These are phyloP conservation scores for Rhodamnia argentea DNA, from an alignment of 345 rosid genomes.

Conservation along the genomic window DNA sequence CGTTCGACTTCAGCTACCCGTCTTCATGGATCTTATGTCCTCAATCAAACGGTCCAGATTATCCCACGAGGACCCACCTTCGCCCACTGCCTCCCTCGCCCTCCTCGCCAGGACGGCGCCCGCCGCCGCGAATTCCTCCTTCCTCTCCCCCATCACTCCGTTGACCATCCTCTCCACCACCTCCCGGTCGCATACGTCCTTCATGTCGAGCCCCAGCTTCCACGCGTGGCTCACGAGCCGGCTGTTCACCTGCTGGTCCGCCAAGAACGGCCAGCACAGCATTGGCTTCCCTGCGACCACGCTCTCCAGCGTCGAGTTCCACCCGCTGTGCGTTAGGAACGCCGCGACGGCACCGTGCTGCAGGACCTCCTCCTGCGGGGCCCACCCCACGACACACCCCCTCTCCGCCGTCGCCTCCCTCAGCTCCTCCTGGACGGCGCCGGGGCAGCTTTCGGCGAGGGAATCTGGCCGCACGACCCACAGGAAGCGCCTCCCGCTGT, in stretches of 20 bases:
- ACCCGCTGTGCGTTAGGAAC: constrained; percentile 60
- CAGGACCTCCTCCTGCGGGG: constrained; percentile 37
- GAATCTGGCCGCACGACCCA: constrained; percentile 29
- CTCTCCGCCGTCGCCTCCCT: background rate
- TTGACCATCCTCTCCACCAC: constrained; percentile 40
- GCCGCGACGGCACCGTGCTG: constrained; percentile 43
- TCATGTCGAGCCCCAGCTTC: constrained; percentile 63
- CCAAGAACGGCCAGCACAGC: constrained; percentile 60
- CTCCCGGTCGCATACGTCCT: constrained; percentile 38
- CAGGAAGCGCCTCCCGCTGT: constrained; percentile 26
- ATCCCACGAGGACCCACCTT: constrained; percentile 29
- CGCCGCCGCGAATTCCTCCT: constrained; percentile 21
- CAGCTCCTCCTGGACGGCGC: constrained; percentile 7
- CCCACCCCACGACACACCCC: constrained; percentile 21
- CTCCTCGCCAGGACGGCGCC: constrained; percentile 9
- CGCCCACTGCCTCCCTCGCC: constrained; percentile 9
- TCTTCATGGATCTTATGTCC: constrained; percentile 18
- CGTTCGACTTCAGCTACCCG: background rate
- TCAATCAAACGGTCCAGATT: constrained; percentile 25
- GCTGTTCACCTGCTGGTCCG: constrained; percentile 54
- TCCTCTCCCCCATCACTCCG: constrained; percentile 47
- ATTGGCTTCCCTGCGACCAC: constrained; percentile 49
- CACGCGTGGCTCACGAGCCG: constrained; percentile 47
- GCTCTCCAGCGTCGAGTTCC: constrained; percentile 83
- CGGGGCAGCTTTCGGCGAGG: background rate